A percentile compares a stretch with the other conserved stretches of the same genome.
These are phyloP conservation scores for Penicillium fimorum DNA, from an alignment of 495 filamentous ascomycete genomes.

Conservation along the genomic window DNA sequence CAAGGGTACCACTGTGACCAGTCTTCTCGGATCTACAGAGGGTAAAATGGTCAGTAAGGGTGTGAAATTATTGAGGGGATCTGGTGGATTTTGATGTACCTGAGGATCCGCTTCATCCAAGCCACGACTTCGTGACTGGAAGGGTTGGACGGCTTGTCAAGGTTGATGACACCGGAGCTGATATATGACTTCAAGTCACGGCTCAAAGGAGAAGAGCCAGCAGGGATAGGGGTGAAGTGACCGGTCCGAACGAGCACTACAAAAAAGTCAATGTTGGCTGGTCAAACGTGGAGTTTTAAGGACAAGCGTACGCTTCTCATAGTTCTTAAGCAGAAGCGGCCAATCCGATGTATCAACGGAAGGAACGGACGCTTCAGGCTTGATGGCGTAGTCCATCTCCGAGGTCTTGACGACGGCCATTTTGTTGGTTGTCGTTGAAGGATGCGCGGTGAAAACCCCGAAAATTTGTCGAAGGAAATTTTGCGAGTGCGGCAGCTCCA, in stretches of 20 bases:
- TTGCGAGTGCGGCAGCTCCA: constrained; percentile 41
- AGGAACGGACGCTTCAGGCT: constrained; percentile 74
- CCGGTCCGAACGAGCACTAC: constrained; percentile 81
- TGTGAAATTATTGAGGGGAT: neutral
- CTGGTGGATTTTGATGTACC: constrained; percentile 49
- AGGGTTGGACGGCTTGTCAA: constrained; percentile 97
- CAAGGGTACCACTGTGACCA: constrained; percentile 94
- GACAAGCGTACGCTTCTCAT: constrained; percentile 64
- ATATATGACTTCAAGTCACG: constrained; percentile 95
- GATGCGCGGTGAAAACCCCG: constrained; percentile 27
- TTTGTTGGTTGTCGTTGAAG: constrained; percentile 26
- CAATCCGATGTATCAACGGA: constrained; percentile 73
- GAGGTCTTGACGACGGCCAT: constrained; percentile 62
- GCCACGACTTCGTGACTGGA: constrained; percentile 98
- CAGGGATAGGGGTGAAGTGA: constrained; percentile 91
- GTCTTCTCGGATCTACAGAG: constrained; percentile 82
- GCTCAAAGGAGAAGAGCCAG: constrained; percentile 79
- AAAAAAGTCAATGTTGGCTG: constrained; percentile 22
- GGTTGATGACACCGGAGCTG: constrained; percentile 94
- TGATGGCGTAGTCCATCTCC: constrained; percentile 77
- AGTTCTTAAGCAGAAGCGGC: constrained; percentile 92
- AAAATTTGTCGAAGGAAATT: constrained; percentile 37
- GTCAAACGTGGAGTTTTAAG: constrained; percentile 16
- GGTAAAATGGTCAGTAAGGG: constrained; percentile 21
- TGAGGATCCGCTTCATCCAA: constrained; percentile 95